A percentile compares a stretch with the other conserved stretches of the same genome.
Evolutionary conservation across 1,139 yeast species (phyloP).

Genomic region (Nakaseomyces glabratus): DNA sequence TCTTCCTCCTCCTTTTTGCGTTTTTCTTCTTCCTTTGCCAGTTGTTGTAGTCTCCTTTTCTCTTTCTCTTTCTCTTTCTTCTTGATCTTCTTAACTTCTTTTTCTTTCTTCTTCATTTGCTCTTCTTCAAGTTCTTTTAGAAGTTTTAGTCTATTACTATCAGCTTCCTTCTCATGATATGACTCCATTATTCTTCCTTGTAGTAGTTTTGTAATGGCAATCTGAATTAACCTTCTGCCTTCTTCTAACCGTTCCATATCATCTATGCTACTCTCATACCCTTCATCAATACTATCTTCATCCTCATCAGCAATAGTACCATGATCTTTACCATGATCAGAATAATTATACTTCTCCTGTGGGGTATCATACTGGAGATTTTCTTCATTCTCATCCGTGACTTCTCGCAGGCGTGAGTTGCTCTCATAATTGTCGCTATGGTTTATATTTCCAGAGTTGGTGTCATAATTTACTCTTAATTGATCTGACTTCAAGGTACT

Average conservation of each 20-base stretch:
- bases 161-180: conserved; percentile 70
- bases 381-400: too few relatives aligned
- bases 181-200: conserved; percentile 66
- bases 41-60: conserved; percentile 63
- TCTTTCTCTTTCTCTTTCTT: conserved; percentile 79
- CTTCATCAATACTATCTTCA: conserved; percentile 32
- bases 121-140: conserved; percentile 80
- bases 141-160: conserved; percentile 63
- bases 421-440: too few relatives aligned
- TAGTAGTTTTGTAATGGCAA: conserved; percentile 65
- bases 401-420: too few relatives aligned
- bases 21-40: conserved; percentile 52
- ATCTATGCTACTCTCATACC: conserved; percentile 32
- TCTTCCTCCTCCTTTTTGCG: conserved; percentile 34
- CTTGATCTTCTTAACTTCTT: conserved; percentile 60
- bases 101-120: conserved; percentile 61
- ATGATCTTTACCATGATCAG: conserved; percentile 24
- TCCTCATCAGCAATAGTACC: conserved; percentile 23
- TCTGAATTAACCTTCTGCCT: conserved; percentile 65
- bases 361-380: too few relatives aligned
- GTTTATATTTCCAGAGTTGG: too few relatives aligned
- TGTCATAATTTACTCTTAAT: too few relatives aligned
- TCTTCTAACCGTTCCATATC: conserved; percentile 67
- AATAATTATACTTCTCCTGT: conserved; percentile 17
- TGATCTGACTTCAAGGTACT: too few relatives aligned